Evolutionary conservation across 495 filamentous ascomycete species (phyloP).

Genomic region (Hypoxylon trugodes): DNA sequence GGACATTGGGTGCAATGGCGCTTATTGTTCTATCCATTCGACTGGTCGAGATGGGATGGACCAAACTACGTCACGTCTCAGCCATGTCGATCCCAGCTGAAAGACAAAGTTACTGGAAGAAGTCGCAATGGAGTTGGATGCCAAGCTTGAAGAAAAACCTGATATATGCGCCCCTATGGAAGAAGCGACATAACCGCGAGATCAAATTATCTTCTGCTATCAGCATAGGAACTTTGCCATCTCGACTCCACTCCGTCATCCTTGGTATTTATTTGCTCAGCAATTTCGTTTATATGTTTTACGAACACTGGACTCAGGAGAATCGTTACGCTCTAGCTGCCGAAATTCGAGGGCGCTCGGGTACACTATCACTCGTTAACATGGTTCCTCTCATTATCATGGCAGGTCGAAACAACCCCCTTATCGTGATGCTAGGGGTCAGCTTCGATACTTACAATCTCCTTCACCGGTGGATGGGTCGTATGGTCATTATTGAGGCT

Average conservation of each 20-base stretch:
- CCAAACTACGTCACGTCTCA: slow-evolving; percentile 56
- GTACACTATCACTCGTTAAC: slow-evolving; percentile 78
- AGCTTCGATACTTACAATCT: slow-evolving; percentile 93
- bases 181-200: slow-evolving; percentile 85
- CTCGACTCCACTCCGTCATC: slow-evolving; percentile 79
- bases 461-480: slow-evolving; percentile 86
- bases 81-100: slow-evolving; percentile 56
- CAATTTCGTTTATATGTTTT: slow-evolving; percentile 71
- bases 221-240: slow-evolving; percentile 87
- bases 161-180: slow-evolving; percentile 84
- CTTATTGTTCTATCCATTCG: slow-evolving; percentile 55
- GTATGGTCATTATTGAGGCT: slow-evolving; percentile 76
- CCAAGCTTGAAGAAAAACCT: slow-evolving; percentile 76
- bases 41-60: slow-evolving; percentile 53
- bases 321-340: slow-evolving; percentile 63
- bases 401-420: slow-evolving; percentile 82
- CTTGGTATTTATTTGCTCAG: slow-evolving; percentile 69
- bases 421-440: slow-evolving; percentile 75
- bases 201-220: slow-evolving; percentile 78
- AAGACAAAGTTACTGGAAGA: slow-evolving; percentile 59
- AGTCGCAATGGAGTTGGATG: slow-evolving; percentile 58
- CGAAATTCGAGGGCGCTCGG: slow-evolving; percentile 77
- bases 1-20: slow-evolving; percentile 57
- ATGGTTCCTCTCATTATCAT: slow-evolving; percentile 83
- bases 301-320: slow-evolving; percentile 63